Evolutionary conservation across 768 basidiomycete species (phyloP).

Genomic region (Amanita inopinata): DNA sequence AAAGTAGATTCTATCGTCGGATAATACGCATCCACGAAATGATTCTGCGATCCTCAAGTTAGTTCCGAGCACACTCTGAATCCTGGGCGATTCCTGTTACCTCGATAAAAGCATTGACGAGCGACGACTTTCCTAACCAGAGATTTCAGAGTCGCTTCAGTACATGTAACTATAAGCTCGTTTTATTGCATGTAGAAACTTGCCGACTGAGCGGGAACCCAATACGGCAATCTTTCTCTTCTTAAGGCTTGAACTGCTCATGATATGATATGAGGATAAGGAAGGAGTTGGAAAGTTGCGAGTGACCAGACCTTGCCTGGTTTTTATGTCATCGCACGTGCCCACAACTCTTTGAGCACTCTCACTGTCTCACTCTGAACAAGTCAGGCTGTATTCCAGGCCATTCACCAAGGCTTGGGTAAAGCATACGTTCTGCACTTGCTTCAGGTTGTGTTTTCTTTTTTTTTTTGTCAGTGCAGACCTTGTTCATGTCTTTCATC

Average conservation of each 20-base stretch:
- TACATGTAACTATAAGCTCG: background rate
- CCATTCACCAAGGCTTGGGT: too few species aligned
- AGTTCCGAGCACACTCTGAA: too few species aligned
- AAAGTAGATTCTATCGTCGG: conserved; percentile 91
- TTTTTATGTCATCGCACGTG: conserved; percentile 1
- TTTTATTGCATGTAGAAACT: conserved; percentile 18
- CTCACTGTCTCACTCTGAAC: too few species aligned
- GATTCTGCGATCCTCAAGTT: conserved; percentile 30
- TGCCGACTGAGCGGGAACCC: conserved; percentile 86
- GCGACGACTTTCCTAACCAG: conserved; percentile 82
- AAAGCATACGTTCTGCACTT: too few species aligned
- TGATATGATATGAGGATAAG: conserved; percentile 2
- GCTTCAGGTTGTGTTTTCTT: too few species aligned
- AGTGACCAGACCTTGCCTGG: background rate
- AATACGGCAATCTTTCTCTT: conserved; percentile 87
- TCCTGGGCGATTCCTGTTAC: too few species aligned
- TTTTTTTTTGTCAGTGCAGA: too few species aligned
- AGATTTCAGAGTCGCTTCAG: background rate
- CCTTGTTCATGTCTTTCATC: too few species aligned
- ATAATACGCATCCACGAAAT: conserved; percentile 89
- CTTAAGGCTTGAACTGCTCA: conserved; percentile 36
- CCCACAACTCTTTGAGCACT: too few species aligned
- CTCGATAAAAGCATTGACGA: conserved; percentile 90
- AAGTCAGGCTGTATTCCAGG: too few species aligned
- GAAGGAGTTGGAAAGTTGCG: background rate